phyloP scores from a whole-genome alignment of 441 rosid species.

The Syzygium malaccense region DNA sequence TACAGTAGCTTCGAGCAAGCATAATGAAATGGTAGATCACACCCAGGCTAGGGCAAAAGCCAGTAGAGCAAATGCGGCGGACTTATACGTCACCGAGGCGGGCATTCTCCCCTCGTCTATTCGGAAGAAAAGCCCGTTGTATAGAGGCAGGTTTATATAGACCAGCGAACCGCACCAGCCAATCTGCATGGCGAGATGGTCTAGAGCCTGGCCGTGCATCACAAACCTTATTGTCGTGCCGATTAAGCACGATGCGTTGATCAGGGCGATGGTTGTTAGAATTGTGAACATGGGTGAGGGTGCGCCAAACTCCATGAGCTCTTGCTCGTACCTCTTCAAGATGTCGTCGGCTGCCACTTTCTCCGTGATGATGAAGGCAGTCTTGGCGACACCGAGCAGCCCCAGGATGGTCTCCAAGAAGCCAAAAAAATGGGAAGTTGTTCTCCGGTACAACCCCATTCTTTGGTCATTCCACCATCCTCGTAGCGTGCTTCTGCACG shows the following conservation, averaged over 20 bases:
- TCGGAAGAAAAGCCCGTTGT: slow-evolving; percentile 15
- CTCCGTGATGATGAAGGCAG: slow-evolving; percentile 10
- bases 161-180: slow-evolving; percentile 10
- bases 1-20: neutral
- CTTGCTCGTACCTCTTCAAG: slow-evolving; percentile 7
- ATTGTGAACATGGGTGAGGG: slow-evolving; percentile 19
- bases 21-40: neutral
- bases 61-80: slow-evolving; percentile 2
- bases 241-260: slow-evolving; percentile 8
- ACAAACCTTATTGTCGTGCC: neutral
- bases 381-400: slow-evolving; percentile 3
- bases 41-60: neutral
- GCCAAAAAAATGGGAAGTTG: slow-evolving; percentile 8
- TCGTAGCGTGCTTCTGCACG: neutral
- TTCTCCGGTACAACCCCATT: slow-evolving; percentile 11
- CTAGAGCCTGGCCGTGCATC: neutral
- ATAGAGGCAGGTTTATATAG: slow-evolving; percentile 11
- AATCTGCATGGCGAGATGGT: slow-evolving; percentile 1
- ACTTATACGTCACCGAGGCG: slow-evolving; percentile 9
- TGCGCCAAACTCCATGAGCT: slow-evolving; percentile 19
- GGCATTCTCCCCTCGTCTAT: slow-evolving; percentile 25
- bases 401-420: slow-evolving; percentile 2
- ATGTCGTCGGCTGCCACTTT: slow-evolving; percentile 12
- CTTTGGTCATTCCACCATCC: slow-evolving; percentile 20
- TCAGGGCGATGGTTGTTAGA: slow-evolving; percentile 6